Evolutionary conservation across 495 filamentous ascomycete genomes (phyloP), one percentile per base, ranked within the genome.

Genomic region (Aspergillus affinis): DNA sequence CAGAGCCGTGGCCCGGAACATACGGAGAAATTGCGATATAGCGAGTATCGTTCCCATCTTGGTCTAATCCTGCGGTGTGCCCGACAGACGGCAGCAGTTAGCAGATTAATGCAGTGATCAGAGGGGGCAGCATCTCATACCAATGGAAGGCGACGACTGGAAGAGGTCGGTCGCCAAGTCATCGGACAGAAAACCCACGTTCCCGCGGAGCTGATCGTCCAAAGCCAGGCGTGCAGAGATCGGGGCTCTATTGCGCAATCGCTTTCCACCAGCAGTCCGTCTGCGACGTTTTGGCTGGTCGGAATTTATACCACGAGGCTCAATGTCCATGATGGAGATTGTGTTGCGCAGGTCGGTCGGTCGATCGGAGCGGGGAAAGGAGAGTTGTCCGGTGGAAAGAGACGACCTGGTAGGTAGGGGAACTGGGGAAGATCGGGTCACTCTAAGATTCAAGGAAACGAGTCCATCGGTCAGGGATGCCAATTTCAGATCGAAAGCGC

Each of bases 111-210:
- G 20, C 41, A 17, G 3, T 9, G 3, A 21, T 32, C 46, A 15
- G 36, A 49, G 19, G 48, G 23, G 49, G 57, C 49, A 44, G 23
- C 47, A 27, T 50, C 26, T 56, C 72, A 73, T 58, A 78, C 76
- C 71, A 61, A 69, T 64, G 58, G 74, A 66, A 47, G 72, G 68
- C 26, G 76, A 63, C 17, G 82, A 80, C 23, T 87, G 89, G 67
- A 96, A 96, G 48, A 97, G 81, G 69, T 95, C 89, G 29, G 80
- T 78, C 59, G 89, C 91, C 36, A 98, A 81, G 70, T 96, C 90
- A 65, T 93, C 88, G 18, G 93, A 95, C 53, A 98, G 69, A 48
- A 94, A 84, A 50, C 91, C 94, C 30, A 92, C 84, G 61, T 95
- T 91, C n/a, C 90, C 91, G 75, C 88, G 91, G 64, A 96, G 78